Base-by-base conservation (phyloP, 345 rosid species). In the Kandelia obovata region DNA sequence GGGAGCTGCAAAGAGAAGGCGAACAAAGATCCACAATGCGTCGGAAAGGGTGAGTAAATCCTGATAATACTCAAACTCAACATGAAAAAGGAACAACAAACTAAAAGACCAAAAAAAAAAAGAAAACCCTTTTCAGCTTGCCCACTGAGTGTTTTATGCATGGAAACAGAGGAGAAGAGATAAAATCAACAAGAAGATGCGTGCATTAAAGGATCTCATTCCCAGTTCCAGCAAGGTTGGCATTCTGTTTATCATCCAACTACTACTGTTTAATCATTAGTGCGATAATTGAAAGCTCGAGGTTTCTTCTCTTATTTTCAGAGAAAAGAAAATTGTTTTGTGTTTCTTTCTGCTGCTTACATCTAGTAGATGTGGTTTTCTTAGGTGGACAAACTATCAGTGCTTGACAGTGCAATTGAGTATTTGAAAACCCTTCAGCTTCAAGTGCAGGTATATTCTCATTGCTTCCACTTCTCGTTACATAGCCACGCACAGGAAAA, bases 181-280 rank as follows among this genome's bases (percentile, higher is more conserved):
- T 51, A 75, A 85, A 57, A 83, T 93, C 82, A 83, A 86, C 77
- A 73, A 82, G 71, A 93, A 83, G 83, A 82, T 93, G 86, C 85
- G 85, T 6, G 76, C 76, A 61, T 69, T 93, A 68, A 87, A 84
- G 35, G 77, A 83, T 56, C 90, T 93, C 26, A 60, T 93, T 55
- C 98, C 98, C 30, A 86, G 89, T 53, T 85, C 89, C 71, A 69
- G 79, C 73, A 83, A 89, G 95, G 96, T 89, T 61, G 13, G 62
- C 53, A 58, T 10, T 27, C 19, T 47, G 34, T 23, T 21, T 3
- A 23, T 55, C 25, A 55, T 26, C 28, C 27, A 55, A 13, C 17
- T 55, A 23, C 15, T 9, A 55, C 6, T 55, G 5, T 43, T 26
- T 13, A 17, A 23, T 64, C 35, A 60, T 5, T 1, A 25, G 31